Evolutionary conservation across 345 rosid species (phyloP).

Genomic region (Litchi chinensis): DNA sequence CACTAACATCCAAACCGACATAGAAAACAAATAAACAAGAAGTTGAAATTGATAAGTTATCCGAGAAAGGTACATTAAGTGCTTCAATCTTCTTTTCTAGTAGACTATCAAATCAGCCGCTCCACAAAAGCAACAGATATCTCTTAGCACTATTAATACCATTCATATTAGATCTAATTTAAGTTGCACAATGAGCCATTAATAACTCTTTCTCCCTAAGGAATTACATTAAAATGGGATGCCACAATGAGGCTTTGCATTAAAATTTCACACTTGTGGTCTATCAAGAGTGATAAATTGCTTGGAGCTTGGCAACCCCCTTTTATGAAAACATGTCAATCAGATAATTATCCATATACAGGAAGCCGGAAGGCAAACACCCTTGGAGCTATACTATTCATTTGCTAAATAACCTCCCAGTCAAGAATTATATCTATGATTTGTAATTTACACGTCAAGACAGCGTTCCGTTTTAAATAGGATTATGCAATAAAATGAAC

Average conservation of each 20-base stretch:
- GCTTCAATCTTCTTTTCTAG: not conserved
- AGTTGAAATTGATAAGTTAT: not conserved
- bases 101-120: not conserved
- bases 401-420: not conserved
- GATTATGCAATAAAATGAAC: not conserved
- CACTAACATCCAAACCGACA: not conserved
- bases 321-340: not conserved
- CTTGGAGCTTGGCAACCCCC: not conserved
- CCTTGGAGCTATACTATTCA: not conserved
- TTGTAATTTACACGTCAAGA: not conserved
- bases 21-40: too few relatives aligned
- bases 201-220: not conserved
- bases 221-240: not conserved
- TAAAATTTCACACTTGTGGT: not conserved
- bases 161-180: not conserved
- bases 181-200: too few relatives aligned
- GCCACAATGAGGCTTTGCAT: not conserved
- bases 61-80: not conserved
- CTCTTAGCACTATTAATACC: not conserved
- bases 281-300: not conserved
- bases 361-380: not conserved
- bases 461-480: too few relatives aligned
- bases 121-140: not conserved
- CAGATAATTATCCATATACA: not conserved
- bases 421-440: not conserved